Evolutionary conservation across 148 eudicot genomes (phyloP).

Genomic region (Salicornia ramosissima): DNA sequence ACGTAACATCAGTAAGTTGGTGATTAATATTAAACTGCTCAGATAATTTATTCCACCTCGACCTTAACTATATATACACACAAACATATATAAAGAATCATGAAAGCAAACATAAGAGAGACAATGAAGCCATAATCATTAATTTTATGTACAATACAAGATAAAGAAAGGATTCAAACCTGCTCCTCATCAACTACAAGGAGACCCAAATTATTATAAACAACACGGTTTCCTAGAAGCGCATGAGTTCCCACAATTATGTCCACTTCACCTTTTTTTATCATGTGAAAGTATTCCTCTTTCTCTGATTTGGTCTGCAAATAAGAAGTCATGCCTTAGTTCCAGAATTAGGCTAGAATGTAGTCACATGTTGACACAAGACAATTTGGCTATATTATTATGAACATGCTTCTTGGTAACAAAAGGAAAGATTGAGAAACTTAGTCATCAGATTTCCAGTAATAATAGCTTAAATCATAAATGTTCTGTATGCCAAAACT

Average conservation of each 20-base stretch:
- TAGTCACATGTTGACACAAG: neutral
- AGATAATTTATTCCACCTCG: neutral
- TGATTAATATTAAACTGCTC: neutral
- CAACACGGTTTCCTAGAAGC: slow-evolving; percentile 83
- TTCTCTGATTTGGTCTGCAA: slow-evolving; percentile 79
- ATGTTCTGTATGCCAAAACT: neutral
- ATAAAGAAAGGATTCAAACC: slow-evolving; percentile 44
- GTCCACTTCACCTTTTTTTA: slow-evolving; percentile 69
- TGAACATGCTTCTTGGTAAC: neutral
- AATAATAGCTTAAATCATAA: neutral
- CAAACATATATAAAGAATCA: neutral
- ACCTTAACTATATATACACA: neutral
- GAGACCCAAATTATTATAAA: slow-evolving; percentile 81
- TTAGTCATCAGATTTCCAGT: neutral
- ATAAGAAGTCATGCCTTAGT: slow-evolving; percentile 20
- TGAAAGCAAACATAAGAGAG: neutral
- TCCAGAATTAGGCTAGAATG: neutral
- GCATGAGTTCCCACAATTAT: slow-evolving; percentile 94
- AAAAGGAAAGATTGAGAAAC: neutral
- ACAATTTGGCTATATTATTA: neutral
- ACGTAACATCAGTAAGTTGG: too few species aligned
- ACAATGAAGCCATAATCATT: slow-evolving; percentile 12
- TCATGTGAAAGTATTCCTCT: slow-evolving; percentile 67
- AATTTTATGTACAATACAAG: neutral
- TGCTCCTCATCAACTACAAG: slow-evolving; percentile 99